Evolutionary conservation across 345 rosid species (phyloP).

Genomic region (Leavenworthia alabamica): DNA sequence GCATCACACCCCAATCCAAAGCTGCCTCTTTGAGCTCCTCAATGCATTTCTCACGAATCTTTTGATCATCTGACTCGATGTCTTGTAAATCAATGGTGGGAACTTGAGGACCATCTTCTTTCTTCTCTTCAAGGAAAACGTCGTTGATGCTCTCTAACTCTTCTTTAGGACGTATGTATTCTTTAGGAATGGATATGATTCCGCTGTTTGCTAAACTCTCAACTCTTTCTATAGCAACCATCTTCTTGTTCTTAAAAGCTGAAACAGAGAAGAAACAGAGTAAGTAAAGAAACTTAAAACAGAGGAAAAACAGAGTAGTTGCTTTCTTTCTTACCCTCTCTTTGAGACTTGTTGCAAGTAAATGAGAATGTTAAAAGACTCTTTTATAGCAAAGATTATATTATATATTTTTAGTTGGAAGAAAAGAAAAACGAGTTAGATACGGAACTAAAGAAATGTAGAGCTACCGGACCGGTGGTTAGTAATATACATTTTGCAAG

Average conservation of each 20-base stretch:
- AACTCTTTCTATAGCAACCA: conserved; percentile 41
- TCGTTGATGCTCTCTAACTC: conserved; percentile 66
- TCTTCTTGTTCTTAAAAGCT: conserved; percentile 21
- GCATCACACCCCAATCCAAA: conserved; percentile 91
- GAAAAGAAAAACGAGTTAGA: neutral
- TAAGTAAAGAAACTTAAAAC: neutral
- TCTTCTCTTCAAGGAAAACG: conserved; percentile 75
- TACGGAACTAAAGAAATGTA: neutral
- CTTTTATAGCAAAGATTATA: neutral
- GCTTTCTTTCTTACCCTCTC: neutral
- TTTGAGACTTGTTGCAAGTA: neutral
- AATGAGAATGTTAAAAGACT: conserved; percentile 5
- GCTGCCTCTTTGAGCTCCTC: conserved; percentile 57
- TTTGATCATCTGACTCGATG: conserved; percentile 49
- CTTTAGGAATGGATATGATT: conserved; percentile 61
- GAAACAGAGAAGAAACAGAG: conserved; percentile 10
- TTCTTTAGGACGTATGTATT: conserved; percentile 67
- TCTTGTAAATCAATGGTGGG: conserved; percentile 67
- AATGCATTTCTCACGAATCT: conserved; percentile 42
- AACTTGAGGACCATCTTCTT: conserved; percentile 66
- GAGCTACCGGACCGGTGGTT: conserved; percentile 31
- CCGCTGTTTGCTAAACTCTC: conserved; percentile 74
- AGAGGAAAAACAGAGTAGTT: conserved; percentile 17
- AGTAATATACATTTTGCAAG: conserved; percentile 1
- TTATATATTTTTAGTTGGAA: neutral